These are phyloP conservation scores for Claviceps fusiformis DNA, from an alignment of 2,329 filamentous ascomycete species.

Conservation along the genomic window DNA sequence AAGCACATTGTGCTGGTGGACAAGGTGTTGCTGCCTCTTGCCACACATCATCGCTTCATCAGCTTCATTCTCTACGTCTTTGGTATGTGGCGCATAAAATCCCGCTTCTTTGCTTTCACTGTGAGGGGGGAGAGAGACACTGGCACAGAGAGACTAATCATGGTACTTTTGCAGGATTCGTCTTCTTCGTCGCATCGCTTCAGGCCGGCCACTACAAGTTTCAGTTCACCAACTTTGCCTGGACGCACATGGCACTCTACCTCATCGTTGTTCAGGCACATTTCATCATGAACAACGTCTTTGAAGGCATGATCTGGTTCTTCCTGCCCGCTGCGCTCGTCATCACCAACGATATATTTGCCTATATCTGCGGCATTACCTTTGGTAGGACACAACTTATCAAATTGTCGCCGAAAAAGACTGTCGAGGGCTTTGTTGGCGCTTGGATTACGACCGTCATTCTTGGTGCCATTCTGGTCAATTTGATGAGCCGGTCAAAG, in stretches of 20 bases:
- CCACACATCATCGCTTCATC: slow-evolving; percentile 96
- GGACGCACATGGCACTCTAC: slow-evolving; percentile 98
- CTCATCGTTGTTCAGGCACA: slow-evolving; percentile 95
- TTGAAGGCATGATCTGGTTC: slow-evolving; percentile 99
- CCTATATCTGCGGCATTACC: slow-evolving; percentile 93
- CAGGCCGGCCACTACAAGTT: slow-evolving; percentile 96
- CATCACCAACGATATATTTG: slow-evolving; percentile 97
- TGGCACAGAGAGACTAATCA: background rate
- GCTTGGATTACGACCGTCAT: slow-evolving; percentile 92
- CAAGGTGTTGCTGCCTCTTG: slow-evolving; percentile 79
- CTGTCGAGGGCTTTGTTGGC: slow-evolving; percentile 90
- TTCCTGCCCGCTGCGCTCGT: slow-evolving; percentile 89
- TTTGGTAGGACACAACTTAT: slow-evolving; percentile 95
- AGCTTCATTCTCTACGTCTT: slow-evolving; percentile 97
- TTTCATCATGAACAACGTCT: slow-evolving; percentile 99
- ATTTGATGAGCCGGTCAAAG: slow-evolving; percentile 75
- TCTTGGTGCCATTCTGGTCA: slow-evolving; percentile 70
- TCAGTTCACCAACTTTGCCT: slow-evolving; percentile 97
- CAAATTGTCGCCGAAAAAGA: slow-evolving; percentile 97
- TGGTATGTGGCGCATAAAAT: slow-evolving; percentile 41
- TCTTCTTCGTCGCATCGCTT: slow-evolving; percentile 91
- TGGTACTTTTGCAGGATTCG: slow-evolving; percentile 54
- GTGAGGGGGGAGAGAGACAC: background rate
- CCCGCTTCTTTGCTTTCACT: background rate
- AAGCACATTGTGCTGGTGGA: slow-evolving; percentile 97